Evolutionary conservation across 345 rosid species (phyloP).

Genomic region (Sisymbrium altissimum): DNA sequence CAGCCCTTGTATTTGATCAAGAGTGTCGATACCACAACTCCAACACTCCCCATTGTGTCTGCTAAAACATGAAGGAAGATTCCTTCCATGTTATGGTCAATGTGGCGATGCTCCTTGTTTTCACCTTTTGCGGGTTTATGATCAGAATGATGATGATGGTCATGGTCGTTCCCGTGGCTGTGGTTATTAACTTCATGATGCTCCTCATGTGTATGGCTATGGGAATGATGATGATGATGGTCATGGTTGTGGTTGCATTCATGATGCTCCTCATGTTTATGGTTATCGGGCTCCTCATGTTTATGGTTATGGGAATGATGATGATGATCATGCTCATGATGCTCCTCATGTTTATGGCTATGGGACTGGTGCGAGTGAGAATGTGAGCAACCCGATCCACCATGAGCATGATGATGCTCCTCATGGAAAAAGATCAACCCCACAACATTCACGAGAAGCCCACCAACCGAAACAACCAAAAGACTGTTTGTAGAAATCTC

Average conservation of each 20-base stretch:
- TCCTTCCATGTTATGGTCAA: conserved; percentile 99
- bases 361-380: conserved; percentile 52
- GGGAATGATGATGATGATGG: conserved; percentile 28
- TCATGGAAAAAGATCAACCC: conserved; percentile 95
- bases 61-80: conserved; percentile 93
- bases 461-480: conserved; percentile 84
- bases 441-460: conserved; percentile 77
- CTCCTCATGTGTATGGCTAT: background rate
- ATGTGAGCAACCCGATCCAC: conserved; percentile 75
- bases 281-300: conserved; percentile 29
- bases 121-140: background rate
- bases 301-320: conserved; percentile 34
- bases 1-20: conserved; percentile 95
- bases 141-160: conserved; percentile 29
- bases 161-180: conserved; percentile 14
- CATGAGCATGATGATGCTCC: conserved; percentile 99
- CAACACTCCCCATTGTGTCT: conserved; percentile 96
- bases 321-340: conserved; percentile 34
- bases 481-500: conserved; percentile 89
- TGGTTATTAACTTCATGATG: background rate
- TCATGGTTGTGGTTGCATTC: conserved; percentile 23
- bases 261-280: conserved; percentile 38
- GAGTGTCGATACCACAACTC: conserved; percentile 92
- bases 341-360: conserved; percentile 35
- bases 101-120: conserved; percentile 50